Base-by-base conservation (phyloP, 2,329 filamentous ascomycete species). In the Claviceps africana region DNA sequence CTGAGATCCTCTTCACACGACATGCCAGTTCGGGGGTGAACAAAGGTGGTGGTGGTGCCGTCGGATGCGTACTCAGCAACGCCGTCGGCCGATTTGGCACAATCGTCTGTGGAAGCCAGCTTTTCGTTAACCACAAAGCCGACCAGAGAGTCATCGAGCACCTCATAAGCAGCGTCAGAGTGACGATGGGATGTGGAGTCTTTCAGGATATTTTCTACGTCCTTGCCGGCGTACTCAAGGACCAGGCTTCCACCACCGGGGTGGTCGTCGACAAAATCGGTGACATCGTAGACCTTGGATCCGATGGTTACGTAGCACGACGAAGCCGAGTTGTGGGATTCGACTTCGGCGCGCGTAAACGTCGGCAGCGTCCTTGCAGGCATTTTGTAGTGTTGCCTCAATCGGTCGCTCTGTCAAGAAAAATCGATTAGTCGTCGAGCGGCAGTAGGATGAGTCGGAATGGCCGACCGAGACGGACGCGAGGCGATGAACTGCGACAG, bases 291-390 rank as follows among this genome's bases (percentile, higher is more conserved):
- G 60, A 98, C 91, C 60, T 91, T 94, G 54, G 79, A 78, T 56
- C 88, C 90, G 51, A 96, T 76, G 3, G 87, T 93, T 60, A 98
- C 90, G 74, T 90, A 98, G 74, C 91, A 97, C 48, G 88, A 95
- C 64, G 88, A 80, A 48, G 73, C 72, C 47, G 80, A 83, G 67
- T 86, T 91, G 69, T 95, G 89, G 60, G 82, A 74, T 67, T 84
- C 81, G 63, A 98, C 82, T 66, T 98, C 87, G 59, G 84, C 79
- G 60, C 77, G 77, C 48, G 87, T 84, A 64, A 97, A 84, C 30
- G 85, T 91, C 53, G 91, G 91, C 48, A 97, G 81, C 48, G 81
- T 89, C 65, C 80, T 80, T 62, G 81, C 82, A 59, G 89, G 86
- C 87, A 95, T 95, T 39, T 31, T 47, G 47, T 21, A 9, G 35